Conservation (phyloP, 1,139 yeast species). For the Lodderomyces orthopsilosis region DNA sequence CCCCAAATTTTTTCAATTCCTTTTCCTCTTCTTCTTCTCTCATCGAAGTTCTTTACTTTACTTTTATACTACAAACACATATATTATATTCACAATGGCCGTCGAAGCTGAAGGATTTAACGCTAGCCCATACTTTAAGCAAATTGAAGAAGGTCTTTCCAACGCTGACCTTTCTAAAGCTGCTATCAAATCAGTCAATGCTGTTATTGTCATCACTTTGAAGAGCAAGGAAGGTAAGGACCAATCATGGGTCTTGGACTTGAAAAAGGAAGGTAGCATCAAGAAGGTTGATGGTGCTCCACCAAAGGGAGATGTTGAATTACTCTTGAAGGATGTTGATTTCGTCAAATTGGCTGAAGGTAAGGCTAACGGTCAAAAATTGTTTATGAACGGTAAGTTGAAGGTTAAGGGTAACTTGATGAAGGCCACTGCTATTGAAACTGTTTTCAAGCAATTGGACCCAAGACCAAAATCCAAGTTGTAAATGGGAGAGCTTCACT, state of each 20-base stretch:
- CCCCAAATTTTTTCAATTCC: neutral
- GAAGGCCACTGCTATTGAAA: conserved; percentile 82
- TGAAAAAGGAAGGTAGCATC: conserved; percentile 61
- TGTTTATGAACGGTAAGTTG: conserved; percentile 80
- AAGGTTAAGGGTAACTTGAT: conserved; percentile 87
- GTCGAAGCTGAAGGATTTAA: conserved; percentile 49
- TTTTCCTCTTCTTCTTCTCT: conserved; percentile 1
- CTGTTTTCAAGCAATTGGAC: conserved; percentile 65
- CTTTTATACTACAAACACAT: neutral
- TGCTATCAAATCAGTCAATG: conserved; percentile 54
- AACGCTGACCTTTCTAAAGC: conserved; percentile 40
- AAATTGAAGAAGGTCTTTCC: conserved; percentile 39
- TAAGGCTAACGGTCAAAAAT: conserved; percentile 79
- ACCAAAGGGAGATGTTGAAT: conserved; percentile 64
- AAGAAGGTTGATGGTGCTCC: conserved; percentile 48
- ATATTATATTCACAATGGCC: conserved; percentile 16
- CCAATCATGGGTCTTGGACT: conserved; percentile 69
- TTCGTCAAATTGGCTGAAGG: conserved; percentile 71
- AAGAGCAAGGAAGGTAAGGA: conserved; percentile 66
- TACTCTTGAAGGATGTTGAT: conserved; percentile 61
- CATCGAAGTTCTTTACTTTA: no score
- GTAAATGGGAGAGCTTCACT: conserved; percentile 15
- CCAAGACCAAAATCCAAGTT: conserved; percentile 45
- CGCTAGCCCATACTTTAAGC: conserved; percentile 45
- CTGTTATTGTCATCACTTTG: conserved; percentile 65